Base-by-base conservation (phyloP, 257 asterid species). In the Capsicum baccatum region DNA sequence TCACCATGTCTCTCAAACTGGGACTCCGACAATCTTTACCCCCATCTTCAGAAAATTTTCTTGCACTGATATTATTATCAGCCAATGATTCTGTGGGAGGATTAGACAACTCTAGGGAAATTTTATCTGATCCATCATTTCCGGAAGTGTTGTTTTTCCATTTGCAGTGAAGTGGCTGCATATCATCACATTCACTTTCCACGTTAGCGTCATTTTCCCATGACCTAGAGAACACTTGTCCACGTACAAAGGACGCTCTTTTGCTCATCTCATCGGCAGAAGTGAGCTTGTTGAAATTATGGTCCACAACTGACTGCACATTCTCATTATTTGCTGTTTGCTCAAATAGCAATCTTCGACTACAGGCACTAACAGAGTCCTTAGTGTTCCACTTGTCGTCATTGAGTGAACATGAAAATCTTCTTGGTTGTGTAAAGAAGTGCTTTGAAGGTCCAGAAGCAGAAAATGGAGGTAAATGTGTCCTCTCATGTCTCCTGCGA, bases 361-460 rank as follows among this genome's bases (percentile, higher is more conserved):
- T 85, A 10, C 84, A 86, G 3, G 85, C 66, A 52, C 14, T 68
- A 71, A 14, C 78, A 19, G 68, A 17, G 1, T 50, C 86, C 70
- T 84, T 84, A n/a, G 79, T 81, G 74, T 17, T 16, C 76, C 35
- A 26, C n/a, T 57, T 70, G 10, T 35, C 50, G 7, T 74, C 21
- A 12, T 44, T 68, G 85, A 58, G 39, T 21, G 85, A 84, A 57
- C 84, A 70, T 10, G 84, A 52, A 83, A 84, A 79, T 70, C 85
- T 88, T 85, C 89, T 84, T 2, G 97, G 97, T 71, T 93, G 97
- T 3, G 97, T 92, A 69, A 88, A 84, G 15, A 92, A 91, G 44
- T 59, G 89, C 80, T 58, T 83, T 2, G 92, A 90, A 76, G 79
- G 85, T 79, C 52, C 85, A 63, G 82, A 80, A 80, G 62, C 81